Percentiles rank a stretch among this genome's conserved stretches.
Conservation (phyloP, 352 stramenopile genomes). For the Phytophthora idaei region DNA sequence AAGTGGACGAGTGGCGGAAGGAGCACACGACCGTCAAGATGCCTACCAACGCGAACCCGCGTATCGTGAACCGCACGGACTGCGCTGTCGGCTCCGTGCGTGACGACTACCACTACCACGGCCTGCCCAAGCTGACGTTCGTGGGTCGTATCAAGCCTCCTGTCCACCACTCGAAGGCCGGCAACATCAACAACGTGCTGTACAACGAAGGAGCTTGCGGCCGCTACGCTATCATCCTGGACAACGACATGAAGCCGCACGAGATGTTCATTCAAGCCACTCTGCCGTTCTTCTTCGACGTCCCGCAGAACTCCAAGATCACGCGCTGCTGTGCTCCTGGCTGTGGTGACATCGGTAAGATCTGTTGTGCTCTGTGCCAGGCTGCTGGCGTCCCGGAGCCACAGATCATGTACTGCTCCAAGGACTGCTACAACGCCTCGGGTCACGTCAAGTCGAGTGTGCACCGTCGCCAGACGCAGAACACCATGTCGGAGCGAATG, state of each 20-base stretch:
- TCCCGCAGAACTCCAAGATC: slow-evolving; percentile 70
- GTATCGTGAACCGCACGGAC: slow-evolving; percentile 52
- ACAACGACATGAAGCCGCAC: slow-evolving; percentile 87
- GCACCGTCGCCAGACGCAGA: slow-evolving; percentile 73
- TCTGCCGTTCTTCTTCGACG: slow-evolving; percentile 76
- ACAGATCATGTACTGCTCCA: slow-evolving; percentile 80
- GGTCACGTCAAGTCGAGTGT: slow-evolving; percentile 67
- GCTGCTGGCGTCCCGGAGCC: slow-evolving; percentile 62
- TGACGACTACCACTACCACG: slow-evolving; percentile 74
- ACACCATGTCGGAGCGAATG: slow-evolving; percentile 68
- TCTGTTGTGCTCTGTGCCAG: slow-evolving; percentile 74
- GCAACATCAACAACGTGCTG: slow-evolving; percentile 86
- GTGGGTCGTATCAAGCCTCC: slow-evolving; percentile 69
- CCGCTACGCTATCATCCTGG: slow-evolving; percentile 77
- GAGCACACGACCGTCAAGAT: slow-evolving; percentile 76
- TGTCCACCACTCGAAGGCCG: slow-evolving; percentile 78
- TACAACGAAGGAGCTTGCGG: slow-evolving; percentile 79
- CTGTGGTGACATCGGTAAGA: slow-evolving; percentile 75
- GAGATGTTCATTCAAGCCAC: slow-evolving; percentile 78
- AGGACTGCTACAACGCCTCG: slow-evolving; percentile 79
- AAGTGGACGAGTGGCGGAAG: slow-evolving; percentile 77
- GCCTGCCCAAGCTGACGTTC: slow-evolving; percentile 67
- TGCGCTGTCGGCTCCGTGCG: slow-evolving; percentile 71
- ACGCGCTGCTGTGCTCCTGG: slow-evolving; percentile 61
- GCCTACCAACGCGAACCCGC: slow-evolving; percentile 53